Conservation (phyloP, 139 green algal species). For the Edaphochlamys debaryana region DNA sequence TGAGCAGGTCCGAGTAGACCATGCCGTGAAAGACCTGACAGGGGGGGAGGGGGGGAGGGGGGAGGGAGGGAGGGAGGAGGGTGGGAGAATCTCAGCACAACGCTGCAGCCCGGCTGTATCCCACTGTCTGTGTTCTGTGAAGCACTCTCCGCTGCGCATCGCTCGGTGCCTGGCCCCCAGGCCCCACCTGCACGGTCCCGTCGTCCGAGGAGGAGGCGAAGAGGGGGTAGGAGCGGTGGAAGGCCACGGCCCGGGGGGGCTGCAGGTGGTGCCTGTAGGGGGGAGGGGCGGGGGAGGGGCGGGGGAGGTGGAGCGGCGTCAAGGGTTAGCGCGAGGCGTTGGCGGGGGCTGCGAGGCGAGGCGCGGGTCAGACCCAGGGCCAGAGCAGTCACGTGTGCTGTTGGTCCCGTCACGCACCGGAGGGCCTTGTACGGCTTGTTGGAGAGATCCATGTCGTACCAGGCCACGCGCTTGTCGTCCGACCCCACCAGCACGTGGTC, state of each 20-base stretch:
- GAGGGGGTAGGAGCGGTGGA: conserved; percentile 91
- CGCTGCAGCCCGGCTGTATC: no score
- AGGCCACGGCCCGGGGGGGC: conserved; percentile 80
- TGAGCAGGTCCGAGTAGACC: conserved; percentile 95
- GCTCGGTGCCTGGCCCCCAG: neutral
- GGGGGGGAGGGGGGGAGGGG: conserved; percentile 81
- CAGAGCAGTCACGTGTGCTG: no score
- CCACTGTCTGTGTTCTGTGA: no score
- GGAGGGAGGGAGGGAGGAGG: conserved; percentile 76
- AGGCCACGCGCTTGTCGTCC: conserved; percentile 89
- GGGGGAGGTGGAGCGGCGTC: no score
- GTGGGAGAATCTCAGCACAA: no score
- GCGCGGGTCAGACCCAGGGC: no score
- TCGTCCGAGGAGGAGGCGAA: conserved; percentile 76
- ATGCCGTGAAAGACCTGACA: conserved; percentile 96
- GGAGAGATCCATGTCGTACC: conserved; percentile 97
- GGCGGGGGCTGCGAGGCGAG: no score
- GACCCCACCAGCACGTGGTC: conserved; percentile 93
- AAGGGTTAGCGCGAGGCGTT: no score
- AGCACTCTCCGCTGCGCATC: neutral
- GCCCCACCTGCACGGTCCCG: conserved; percentile 79
- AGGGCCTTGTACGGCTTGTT: conserved; percentile 92
- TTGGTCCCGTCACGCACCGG: conserved; percentile 43
- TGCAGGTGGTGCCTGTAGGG: conserved; percentile 80
- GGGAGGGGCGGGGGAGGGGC: neutral